Evolutionary conservation across 129 eudicot species (phyloP), one percentile per base, ranked within the genome.

Genomic region (Lactuca sativa): DNA sequence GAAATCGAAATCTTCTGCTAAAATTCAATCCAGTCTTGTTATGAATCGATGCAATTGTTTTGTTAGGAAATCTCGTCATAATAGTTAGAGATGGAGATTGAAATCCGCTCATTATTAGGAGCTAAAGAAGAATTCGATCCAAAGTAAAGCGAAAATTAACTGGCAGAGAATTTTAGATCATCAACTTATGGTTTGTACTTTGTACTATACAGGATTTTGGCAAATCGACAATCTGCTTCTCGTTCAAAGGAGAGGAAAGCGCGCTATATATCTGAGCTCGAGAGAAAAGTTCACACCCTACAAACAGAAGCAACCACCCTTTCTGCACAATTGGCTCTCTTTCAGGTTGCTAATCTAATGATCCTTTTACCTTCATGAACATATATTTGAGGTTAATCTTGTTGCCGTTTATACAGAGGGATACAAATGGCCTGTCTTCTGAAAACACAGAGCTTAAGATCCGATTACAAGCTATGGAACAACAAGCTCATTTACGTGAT

Each of bases 161-260:
- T 2, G 41, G 15, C 37, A 38, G 9, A 44, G 47, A 3, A 58
- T 58, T 59, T 10, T 38, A 63, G 49, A 75, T 64, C 63, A 58
- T 52, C 57, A 43, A 43, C 13, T 67, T 33, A 72, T 56, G 71
- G 13, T 64, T 56, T 78, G 61, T 66, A 9, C 2, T 64, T 56
- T 78, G 61, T 66, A 9, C 2, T 47, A 25, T 47, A 33, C 82
- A 91, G 96, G 83, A 91, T 91, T 69, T 77, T 88, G 82, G 97
- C 97, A 44, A 91, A 91, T 84, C 84, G 97, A 32, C 96, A 91
- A 73, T 91, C 97, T 59, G 97, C 97, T 75, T 90, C 97, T 43
- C 96, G 97, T 30, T 91, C 97, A 9, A 91, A 91, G 76, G 97
- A 91, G 86, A 91, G 97, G 78, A 91, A 91, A 79, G 92, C 96